Conservation (phyloP, 2,329 filamentous ascomycete genomes). For the Trichophyton schoenleinii region DNA sequence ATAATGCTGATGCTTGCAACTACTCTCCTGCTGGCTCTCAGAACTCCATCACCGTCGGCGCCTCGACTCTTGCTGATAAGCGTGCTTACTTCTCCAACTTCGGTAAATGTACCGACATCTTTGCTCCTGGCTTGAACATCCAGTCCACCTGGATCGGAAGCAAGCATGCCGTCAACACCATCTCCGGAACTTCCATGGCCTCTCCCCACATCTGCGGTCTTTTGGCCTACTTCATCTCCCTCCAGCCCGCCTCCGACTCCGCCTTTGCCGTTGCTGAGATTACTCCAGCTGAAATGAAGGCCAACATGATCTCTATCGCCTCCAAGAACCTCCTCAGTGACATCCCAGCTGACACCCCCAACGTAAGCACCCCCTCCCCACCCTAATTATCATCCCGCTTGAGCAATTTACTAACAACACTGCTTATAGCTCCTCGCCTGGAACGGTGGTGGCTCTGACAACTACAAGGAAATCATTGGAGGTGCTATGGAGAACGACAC, state of each 20-base stretch:
- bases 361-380: constrained; percentile 41
- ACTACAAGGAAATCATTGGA: constrained; percentile 74
- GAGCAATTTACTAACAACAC: constrained; percentile 17
- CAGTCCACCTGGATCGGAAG: constrained; percentile 97
- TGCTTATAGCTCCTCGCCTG: constrained; percentile 63
- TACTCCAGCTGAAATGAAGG: constrained; percentile 89
- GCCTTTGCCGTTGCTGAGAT: constrained; percentile 81
- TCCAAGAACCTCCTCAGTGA: constrained; percentile 67
- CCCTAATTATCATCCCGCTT: not conserved
- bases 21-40: constrained; percentile 91
- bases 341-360: constrained; percentile 74
- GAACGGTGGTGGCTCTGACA: constrained; percentile 92
- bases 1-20: constrained; percentile 98
- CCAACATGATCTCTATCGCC: constrained; percentile 68
- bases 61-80: constrained; percentile 82
- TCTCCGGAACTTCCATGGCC: constrained; percentile 98
- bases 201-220: constrained; percentile 95
- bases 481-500: constrained; percentile 44
- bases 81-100: constrained; percentile 99
- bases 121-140: constrained; percentile 92
- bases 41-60: constrained; percentile 90
- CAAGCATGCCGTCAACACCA: constrained; percentile 94
- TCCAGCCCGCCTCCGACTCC: constrained; percentile 81
- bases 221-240: constrained; percentile 92
- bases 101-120: constrained; percentile 98